Conservation (phyloP, 2,329 filamentous ascomycete species). For the Xylariaceae sp. region DNA sequence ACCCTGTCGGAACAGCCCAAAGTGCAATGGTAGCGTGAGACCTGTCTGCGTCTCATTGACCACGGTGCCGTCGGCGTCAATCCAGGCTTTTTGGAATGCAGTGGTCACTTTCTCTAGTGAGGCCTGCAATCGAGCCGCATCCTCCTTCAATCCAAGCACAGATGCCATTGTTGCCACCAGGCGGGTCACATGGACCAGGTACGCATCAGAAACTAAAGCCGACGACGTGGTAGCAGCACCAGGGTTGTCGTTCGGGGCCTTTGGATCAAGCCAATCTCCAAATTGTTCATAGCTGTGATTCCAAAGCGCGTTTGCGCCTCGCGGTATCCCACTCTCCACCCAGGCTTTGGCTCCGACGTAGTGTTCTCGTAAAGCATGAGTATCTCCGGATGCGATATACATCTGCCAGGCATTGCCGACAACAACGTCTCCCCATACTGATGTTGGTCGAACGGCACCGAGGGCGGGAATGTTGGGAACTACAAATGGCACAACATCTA, state of each 20-base stretch:
- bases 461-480: constrained; percentile 27
- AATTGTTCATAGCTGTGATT: constrained; percentile 34
- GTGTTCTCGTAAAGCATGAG: constrained; percentile 33
- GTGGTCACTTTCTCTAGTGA: constrained; percentile 19
- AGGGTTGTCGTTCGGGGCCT: constrained; percentile 38
- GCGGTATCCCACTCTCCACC: constrained; percentile 35
- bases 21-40: constrained; percentile 35
- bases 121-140: constrained; percentile 20
- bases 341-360: constrained; percentile 38
- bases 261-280: constrained; percentile 48
- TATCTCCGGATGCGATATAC: constrained; percentile 37
- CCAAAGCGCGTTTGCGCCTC: constrained; percentile 38
- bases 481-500: constrained; percentile 27
- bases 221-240: constrained; percentile 37
- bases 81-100: constrained; percentile 32
- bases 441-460: constrained; percentile 23
- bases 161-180: constrained; percentile 34
- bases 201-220: constrained; percentile 43
- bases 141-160: constrained; percentile 28
- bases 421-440: constrained; percentile 42
- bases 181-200: constrained; percentile 40
- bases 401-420: constrained; percentile 40
- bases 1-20: constrained; percentile 30
- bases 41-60: constrained; percentile 39
- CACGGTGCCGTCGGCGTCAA: constrained; percentile 27